Base-by-base conservation (phyloP, 768 basidiomycete species). In the Cystofilobasidium macerans region DNA sequence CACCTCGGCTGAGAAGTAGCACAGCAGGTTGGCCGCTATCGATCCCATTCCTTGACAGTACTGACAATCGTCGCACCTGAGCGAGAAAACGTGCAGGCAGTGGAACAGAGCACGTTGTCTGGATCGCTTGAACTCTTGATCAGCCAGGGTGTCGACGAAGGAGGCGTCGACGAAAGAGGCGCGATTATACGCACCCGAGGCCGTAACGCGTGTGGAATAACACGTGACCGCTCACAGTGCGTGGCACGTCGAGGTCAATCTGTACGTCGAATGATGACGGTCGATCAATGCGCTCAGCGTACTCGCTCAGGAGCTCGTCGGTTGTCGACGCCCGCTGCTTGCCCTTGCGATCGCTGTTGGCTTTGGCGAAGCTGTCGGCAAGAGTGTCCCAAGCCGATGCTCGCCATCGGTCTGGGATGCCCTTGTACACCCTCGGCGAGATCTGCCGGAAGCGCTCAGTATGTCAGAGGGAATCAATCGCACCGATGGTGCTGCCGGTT, bases 11-110 rank as follows among this genome's bases (percentile, higher is more conserved):
- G 86, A 86, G 74, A 91, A 86, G 75, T 98, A 98, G 77, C 88
- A 92, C 16, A 97, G 82, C 26, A 99, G 81, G 1, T 92, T 97
- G 0, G 93, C 88, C 0, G 94, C 90, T 65, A 99, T 88, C 8
- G 94, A 89, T 2, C 95, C 93, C 95, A 99, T 99, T 68, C 95
- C 95, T 78, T 99, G 95, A 45, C 93, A 92, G 74, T 99, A 99
- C 20, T 94, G 94, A 69, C 95, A 98, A 14, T 82, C 79, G 22
- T 79, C 75, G 76, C 94, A 97, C n/a, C 80, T 79, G 24, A 93
- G 80, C 1, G 91, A 93, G 74, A 95, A 92, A 59, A 83, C 83
- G 75, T 98, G 95, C 32, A 98, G 81, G 65, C 95, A 90, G 74
- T 90, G 91, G 77, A 98, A 98, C 14, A 99, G 80, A 5, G 89